Conservation (phyloP, 2,329 filamentous ascomycete genomes). For the Didymosphaeria variabile region DNA sequence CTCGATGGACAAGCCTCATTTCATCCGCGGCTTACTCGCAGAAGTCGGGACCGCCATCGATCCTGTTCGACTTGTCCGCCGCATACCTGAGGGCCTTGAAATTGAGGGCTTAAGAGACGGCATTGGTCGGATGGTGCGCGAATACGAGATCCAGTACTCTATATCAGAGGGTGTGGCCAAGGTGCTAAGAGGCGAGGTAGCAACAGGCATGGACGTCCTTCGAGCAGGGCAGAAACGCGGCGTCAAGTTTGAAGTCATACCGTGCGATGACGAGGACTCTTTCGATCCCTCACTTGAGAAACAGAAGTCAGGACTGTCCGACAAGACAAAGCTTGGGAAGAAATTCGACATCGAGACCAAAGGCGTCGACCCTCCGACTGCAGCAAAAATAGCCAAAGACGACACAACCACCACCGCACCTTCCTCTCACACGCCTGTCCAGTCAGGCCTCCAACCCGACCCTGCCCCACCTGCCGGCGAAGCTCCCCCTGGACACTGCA, state of each 20-base stretch:
- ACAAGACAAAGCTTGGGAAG: constrained; percentile 16
- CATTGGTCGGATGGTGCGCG: constrained; percentile 87
- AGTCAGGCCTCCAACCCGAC: constrained; percentile 31
- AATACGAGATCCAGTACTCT: constrained; percentile 93
- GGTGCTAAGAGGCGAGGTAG: constrained; percentile 88
- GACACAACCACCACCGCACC: constrained; percentile 32
- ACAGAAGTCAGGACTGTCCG: constrained; percentile 6
- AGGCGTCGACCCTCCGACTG: constrained; percentile 36
- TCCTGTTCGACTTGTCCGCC: constrained; percentile 85
- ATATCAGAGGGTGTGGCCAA: constrained; percentile 90
- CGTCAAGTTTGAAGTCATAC: constrained; percentile 84
- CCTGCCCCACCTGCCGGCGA: constrained; percentile 34
- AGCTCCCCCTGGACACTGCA: constrained; percentile 46
- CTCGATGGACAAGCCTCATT: constrained; percentile 95
- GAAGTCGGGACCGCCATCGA: constrained; percentile 95
- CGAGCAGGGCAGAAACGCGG: constrained; percentile 82
- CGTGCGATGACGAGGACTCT: constrained; percentile 47
- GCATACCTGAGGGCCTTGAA: constrained; percentile 92
- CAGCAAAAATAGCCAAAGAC: constrained; percentile 35
- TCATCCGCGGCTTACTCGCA: constrained; percentile 90
- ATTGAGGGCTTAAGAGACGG: constrained; percentile 91
- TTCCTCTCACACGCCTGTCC: constrained; percentile 27
- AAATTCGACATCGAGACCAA: constrained; percentile 41
- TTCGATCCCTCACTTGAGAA: background rate
- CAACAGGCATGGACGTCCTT: constrained; percentile 80